These are phyloP conservation scores for Blastocrithidia nonstop DNA, from an alignment of 208 protist species.

Conservation along the genomic window DNA sequence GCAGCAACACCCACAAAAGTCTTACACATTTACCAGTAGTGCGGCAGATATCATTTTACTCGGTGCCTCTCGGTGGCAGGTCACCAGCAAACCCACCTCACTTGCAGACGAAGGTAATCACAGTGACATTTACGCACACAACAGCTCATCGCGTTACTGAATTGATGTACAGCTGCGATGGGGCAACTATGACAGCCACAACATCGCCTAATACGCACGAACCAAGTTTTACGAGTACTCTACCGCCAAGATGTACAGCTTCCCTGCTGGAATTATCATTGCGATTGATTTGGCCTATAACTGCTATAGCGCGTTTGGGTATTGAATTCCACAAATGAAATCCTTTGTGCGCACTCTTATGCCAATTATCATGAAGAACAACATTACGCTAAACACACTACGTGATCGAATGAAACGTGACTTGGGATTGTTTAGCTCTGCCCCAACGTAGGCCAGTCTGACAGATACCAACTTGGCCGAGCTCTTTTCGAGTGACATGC, in stretches of 20 bases:
- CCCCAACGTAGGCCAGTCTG: conserved; percentile 99
- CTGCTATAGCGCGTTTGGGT: conserved; percentile 95
- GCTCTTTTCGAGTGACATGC: conserved; percentile 98
- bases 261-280: conserved; percentile 96
- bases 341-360: conserved; percentile 95
- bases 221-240: conserved; percentile 99
- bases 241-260: conserved; percentile 98
- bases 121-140: conserved; percentile 4
- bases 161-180: conserved; percentile 99
- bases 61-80: conserved; percentile 93
- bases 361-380: conserved; percentile 99
- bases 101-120: conserved; percentile 62
- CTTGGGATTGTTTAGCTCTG: conserved; percentile 98
- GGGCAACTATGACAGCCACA: conserved; percentile 99
- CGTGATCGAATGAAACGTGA: conserved; percentile 98
- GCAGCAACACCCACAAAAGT: conserved; percentile 93
- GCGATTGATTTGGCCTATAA: conserved; percentile 99
- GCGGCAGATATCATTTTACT: conserved; percentile 94
- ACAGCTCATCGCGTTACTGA: conserved; percentile 97
- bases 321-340: conserved; percentile 98
- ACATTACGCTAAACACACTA: conserved; percentile 99
- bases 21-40: conserved; percentile 84
- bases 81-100: conserved; percentile 81
- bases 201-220: conserved; percentile 98
- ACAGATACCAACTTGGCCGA: conserved; percentile 98